A percentile compares a stretch with the other conserved stretches of the same genome.
Conservation (phyloP, 192 early-diverging fungal genomes). For the Backusella psychrophila region DNA sequence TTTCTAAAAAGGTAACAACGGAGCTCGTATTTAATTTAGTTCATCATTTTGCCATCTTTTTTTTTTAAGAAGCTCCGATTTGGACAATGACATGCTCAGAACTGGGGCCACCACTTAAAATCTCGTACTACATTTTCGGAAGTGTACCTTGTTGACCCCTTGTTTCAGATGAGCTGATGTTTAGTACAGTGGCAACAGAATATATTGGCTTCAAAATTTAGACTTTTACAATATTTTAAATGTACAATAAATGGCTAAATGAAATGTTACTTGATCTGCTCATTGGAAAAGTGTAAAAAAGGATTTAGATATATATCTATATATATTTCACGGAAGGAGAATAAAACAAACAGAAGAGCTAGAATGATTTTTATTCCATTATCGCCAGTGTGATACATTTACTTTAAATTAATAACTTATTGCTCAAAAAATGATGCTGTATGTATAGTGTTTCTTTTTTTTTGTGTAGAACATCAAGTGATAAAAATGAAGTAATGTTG, state of each 20-base stretch:
- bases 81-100: not conserved
- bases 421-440: not conserved
- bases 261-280: not conserved
- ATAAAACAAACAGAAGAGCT: not conserved
- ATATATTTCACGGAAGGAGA: not conserved
- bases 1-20: not conserved
- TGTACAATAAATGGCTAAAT: not conserved
- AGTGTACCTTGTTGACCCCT: not conserved
- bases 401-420: not conserved
- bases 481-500: not conserved
- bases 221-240: not conserved
- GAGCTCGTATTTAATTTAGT: not conserved
- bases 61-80: not conserved
- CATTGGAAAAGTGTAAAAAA: not conserved
- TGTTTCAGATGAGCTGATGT: not conserved
- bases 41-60: not conserved
- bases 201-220: not conserved
- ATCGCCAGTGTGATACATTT: not conserved
- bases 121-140: not conserved
- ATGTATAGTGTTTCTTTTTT: not conserved
- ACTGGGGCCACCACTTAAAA: not conserved
- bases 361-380: not conserved
- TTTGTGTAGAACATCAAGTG: not conserved
- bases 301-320: not conserved
- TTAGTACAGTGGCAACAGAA: not conserved